Base-by-base conservation (phyloP, 1,139 yeast species). In the Groenewaldozyma sp. region DNA sequence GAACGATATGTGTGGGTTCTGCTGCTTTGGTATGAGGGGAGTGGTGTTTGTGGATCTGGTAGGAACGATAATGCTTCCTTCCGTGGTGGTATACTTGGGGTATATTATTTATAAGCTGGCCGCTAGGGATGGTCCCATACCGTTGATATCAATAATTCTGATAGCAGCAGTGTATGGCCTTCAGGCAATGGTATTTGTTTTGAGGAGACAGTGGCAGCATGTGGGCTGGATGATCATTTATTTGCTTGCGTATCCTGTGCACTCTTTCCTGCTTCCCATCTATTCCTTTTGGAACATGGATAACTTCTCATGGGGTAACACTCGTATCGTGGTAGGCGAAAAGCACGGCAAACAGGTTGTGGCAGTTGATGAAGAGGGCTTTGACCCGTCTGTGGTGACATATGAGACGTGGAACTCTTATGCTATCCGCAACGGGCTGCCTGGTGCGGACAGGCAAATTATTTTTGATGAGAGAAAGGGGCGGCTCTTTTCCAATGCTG, bases 221-320 rank as follows among this genome's bases (percentile, higher is more conserved):
- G 55, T 64, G 39, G 67, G 66, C 14, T 65, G 70, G 70, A 65
- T 65, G 70, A 46, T 65, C 18, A 59, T 65, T 26, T 65, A 65
- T 43, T 43, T 65, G 16, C 42, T 52, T 1, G 69, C 70, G 2
- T 52, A 64, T 39, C 70, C 70, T 3, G 48, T 65, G 26, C 65
- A 62, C 48, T 59, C 67, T n/a, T 52, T 65, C 34, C 46, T 59
- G 28, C 46, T 65, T 24, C 70, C 70, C 3, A 51, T 64, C 19
- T 64, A 64, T 44, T 57, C 68, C 14, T 64, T 64, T 54, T 64
- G 69, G 69, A 56, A 60, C 46, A 64, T 64, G 69, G 69, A 64
- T 40, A 66, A 64, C 51, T 64, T 63, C 47, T 42, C 60, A 4
- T 65, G 70, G 69, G 70, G 70, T 48, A 63, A 63, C 38, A 64